phyloP scores from a whole-genome alignment of 2,329 filamentous ascomycete genomes.

The Ploettnerulaceae sp. region DNA sequence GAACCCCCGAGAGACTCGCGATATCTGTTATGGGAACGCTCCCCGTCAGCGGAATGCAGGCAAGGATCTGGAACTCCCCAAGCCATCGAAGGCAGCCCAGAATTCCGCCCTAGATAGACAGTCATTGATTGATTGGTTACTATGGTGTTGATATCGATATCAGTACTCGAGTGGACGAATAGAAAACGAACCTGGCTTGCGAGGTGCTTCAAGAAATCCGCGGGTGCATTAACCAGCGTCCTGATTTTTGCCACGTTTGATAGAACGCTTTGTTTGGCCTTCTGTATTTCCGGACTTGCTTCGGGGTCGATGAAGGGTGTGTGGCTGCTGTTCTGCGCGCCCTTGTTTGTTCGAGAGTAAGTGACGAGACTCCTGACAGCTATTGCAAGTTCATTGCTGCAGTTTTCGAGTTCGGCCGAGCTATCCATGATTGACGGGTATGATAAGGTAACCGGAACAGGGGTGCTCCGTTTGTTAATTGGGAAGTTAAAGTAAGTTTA shows the following conservation, averaged over 20 bases:
- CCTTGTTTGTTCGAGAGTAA: neutral
- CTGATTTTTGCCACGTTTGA: neutral
- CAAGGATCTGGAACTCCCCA: slow-evolving; percentile 41
- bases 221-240: slow-evolving; percentile 21
- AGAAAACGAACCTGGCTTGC: slow-evolving; percentile 9
- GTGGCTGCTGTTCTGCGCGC: neutral
- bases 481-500: too few relatives aligned
- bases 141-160: too few relatives aligned
- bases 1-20: slow-evolving; percentile 38
- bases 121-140: too few relatives aligned
- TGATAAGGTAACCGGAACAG: too few relatives aligned
- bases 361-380: neutral
- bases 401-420: neutral
- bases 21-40: slow-evolving; percentile 38
- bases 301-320: neutral
- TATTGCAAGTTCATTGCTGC: neutral
- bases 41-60: slow-evolving; percentile 39
- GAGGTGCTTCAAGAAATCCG: slow-evolving; percentile 28
- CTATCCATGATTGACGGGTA: neutral
- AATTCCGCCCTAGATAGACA: slow-evolving; percentile 29
- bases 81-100: slow-evolving; percentile 41
- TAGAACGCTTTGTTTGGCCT: neutral
- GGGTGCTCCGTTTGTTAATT: too few relatives aligned
- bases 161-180: too few relatives aligned
- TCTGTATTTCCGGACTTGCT: neutral